phyloP scores from a whole-genome alignment of 345 rosid species.

The Physaria fendleri region DNA sequence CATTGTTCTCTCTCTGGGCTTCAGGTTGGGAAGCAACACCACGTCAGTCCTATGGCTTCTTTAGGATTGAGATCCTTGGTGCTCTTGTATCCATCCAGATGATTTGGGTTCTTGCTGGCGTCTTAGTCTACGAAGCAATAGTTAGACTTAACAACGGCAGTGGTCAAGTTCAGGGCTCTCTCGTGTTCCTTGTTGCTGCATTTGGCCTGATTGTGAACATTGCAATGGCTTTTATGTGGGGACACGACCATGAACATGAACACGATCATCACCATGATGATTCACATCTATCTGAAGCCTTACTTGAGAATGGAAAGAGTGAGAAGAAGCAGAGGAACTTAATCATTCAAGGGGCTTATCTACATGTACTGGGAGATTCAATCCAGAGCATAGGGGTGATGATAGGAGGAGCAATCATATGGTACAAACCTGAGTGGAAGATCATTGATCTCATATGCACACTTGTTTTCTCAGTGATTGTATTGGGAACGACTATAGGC shows the following conservation, averaged over 20 bases:
- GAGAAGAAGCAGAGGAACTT: background rate
- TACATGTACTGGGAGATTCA: constrained; percentile 51
- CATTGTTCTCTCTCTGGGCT: constrained; percentile 56
- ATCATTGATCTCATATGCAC: constrained; percentile 55
- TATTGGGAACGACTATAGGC: constrained; percentile 36
- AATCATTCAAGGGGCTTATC: constrained; percentile 42
- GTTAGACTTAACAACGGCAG: constrained; percentile 23
- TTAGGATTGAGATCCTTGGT: constrained; percentile 51
- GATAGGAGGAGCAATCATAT: constrained; percentile 52
- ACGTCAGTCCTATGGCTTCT: constrained; percentile 51
- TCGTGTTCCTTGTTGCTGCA: background rate
- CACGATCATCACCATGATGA: background rate
- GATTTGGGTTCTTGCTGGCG: constrained; percentile 56
- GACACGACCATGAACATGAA: background rate
- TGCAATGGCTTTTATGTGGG: background rate
- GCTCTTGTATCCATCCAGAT: constrained; percentile 54
- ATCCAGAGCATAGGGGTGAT: constrained; percentile 62
- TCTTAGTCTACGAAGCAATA: constrained; percentile 55
- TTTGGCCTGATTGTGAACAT: background rate
- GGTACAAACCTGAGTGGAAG: constrained; percentile 48
- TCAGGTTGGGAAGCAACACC: constrained; percentile 59
- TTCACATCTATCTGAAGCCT: background rate
- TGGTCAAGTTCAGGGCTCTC: background rate
- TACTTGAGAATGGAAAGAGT: background rate
- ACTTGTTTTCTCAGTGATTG: constrained; percentile 39